Evolutionary conservation across 2,329 filamentous ascomycete genomes (phyloP).

Genomic region (Trichoderma polysporum): DNA sequence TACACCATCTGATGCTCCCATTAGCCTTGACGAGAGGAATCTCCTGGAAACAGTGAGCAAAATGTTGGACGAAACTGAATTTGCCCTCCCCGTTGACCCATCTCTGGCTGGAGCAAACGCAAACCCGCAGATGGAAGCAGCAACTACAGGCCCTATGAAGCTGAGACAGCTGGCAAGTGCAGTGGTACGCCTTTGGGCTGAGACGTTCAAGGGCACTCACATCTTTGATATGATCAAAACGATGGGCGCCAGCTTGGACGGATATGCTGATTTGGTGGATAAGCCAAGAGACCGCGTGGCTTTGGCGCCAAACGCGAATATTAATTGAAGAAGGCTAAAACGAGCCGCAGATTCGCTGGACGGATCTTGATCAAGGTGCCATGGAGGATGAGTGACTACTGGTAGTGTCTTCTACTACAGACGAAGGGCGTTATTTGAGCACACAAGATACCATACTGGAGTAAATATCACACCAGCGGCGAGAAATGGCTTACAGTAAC

Average conservation of each 20-base stretch:
- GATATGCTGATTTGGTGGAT: constrained; percentile 57
- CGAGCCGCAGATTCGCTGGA: neutral
- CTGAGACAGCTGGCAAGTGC: constrained; percentile 57
- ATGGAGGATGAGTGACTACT: neutral
- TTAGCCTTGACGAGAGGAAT: constrained; percentile 52
- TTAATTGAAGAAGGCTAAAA: constrained; percentile 23
- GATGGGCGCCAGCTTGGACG: constrained; percentile 57
- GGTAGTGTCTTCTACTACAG: neutral
- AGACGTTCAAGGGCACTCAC: constrained; percentile 61
- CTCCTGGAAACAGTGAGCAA: constrained; percentile 56
- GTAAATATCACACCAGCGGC: neutral
- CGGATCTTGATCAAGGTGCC: neutral
- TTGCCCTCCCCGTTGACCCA: constrained; percentile 59
- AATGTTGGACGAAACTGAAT: constrained; percentile 63
- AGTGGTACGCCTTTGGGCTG: constrained; percentile 60
- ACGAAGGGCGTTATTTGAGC: constrained; percentile 1
- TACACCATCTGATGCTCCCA: constrained; percentile 49
- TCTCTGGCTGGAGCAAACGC: constrained; percentile 46
- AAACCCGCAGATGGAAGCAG: constrained; percentile 42
- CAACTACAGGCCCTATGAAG: constrained; percentile 48
- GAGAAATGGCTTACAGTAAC: neutral
- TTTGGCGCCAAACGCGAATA: constrained; percentile 29
- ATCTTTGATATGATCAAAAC: constrained; percentile 61
- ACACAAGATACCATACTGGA: constrained; percentile 5
- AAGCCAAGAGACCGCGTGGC: constrained; percentile 52